A percentile compares a stretch with the other conserved stretches of the same genome.
These are phyloP conservation scores for Phytophthora sansomeana DNA, from an alignment of 352 stramenopile species.

Conservation along the genomic window DNA sequence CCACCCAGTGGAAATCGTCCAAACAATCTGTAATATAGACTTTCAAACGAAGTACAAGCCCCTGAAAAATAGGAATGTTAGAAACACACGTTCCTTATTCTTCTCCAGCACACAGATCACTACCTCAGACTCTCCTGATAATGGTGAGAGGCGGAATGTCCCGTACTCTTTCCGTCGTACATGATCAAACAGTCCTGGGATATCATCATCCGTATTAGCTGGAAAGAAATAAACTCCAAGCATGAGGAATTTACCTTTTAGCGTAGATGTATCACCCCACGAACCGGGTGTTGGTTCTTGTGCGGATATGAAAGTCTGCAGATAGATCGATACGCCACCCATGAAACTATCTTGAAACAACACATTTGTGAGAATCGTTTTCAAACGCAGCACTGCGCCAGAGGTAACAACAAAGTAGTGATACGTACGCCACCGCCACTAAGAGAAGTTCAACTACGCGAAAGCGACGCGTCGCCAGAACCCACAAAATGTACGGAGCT, in stretches of 20 bases:
- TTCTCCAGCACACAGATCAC: not conserved
- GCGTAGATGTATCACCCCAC: slow-evolving; percentile 91
- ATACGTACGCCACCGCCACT: slow-evolving; percentile 37
- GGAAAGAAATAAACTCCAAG: not conserved
- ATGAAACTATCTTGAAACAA: slow-evolving; percentile 38
- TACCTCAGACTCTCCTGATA: slow-evolving; percentile 51
- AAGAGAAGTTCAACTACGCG: slow-evolving; percentile 23
- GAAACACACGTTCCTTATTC: not conserved
- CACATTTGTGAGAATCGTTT: not conserved
- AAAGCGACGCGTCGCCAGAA: slow-evolving; percentile 44
- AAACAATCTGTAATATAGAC: slow-evolving; percentile 41
- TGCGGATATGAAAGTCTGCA: slow-evolving; percentile 36
- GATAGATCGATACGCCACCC: slow-evolving; percentile 42
- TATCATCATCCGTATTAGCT: not conserved
- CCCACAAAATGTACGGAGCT: slow-evolving; percentile 75
- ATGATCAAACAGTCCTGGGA: slow-evolving; percentile 61
- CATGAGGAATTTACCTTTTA: slow-evolving; percentile 47
- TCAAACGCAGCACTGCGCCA: not conserved
- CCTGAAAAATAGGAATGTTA: slow-evolving; percentile 23
- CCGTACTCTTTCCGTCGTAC: slow-evolving; percentile 91
- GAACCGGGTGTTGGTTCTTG: slow-evolving; percentile 62
- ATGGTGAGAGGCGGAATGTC: slow-evolving; percentile 90
- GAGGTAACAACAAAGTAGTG: not conserved
- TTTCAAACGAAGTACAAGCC: slow-evolving; percentile 28
- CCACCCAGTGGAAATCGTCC: slow-evolving; percentile 37